Percentiles rank a stretch among this genome's conserved stretches.
Conservation (phyloP, 2,329 filamentous ascomycete genomes). For the Emydomyces testavorans region DNA sequence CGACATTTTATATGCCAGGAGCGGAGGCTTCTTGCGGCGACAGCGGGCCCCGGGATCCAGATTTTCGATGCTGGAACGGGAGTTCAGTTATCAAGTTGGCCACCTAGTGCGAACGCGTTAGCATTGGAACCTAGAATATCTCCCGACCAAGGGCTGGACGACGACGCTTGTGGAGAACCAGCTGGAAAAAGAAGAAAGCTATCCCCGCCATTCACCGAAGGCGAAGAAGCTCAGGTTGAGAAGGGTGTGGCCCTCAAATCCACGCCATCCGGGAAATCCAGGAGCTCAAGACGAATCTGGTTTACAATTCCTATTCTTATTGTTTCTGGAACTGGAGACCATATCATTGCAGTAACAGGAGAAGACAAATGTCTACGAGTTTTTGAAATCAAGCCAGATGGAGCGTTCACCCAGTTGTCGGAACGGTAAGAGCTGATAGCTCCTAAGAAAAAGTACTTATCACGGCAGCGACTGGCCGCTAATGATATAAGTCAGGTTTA, state of each 20-base stretch:
- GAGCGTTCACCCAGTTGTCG: conserved; percentile 55
- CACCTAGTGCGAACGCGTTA: conserved; percentile 15
- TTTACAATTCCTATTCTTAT: conserved; percentile 60
- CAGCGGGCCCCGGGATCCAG: conserved; percentile 60
- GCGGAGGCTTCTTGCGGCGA: conserved; percentile 53
- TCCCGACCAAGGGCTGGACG: background rate
- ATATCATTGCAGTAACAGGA: conserved; percentile 69
- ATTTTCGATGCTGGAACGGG: conserved; percentile 52
- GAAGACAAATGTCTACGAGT: conserved; percentile 88
- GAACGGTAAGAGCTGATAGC: conserved; percentile 48
- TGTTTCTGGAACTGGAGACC: conserved; percentile 50
- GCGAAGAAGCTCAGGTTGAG: conserved; percentile 18
- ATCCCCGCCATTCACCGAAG: conserved; percentile 21
- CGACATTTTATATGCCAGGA: conserved; percentile 28
- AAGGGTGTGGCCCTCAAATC: conserved; percentile 9
- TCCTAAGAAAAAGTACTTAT: background rate
- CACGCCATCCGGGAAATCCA: background rate
- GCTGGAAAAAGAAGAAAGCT: conserved; percentile 38
- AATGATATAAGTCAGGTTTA: conserved; percentile 43
- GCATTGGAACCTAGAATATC: background rate
- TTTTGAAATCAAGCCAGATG: conserved; percentile 54
- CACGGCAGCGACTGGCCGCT: background rate
- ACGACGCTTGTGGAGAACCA: conserved; percentile 24
- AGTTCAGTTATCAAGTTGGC: conserved; percentile 51
- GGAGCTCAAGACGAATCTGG: conserved; percentile 16